Evolutionary conservation across 2,329 filamentous ascomycete species (phyloP), one percentile per base, ranked within the genome.

Genomic region (Cladorrhinum sp.): DNA sequence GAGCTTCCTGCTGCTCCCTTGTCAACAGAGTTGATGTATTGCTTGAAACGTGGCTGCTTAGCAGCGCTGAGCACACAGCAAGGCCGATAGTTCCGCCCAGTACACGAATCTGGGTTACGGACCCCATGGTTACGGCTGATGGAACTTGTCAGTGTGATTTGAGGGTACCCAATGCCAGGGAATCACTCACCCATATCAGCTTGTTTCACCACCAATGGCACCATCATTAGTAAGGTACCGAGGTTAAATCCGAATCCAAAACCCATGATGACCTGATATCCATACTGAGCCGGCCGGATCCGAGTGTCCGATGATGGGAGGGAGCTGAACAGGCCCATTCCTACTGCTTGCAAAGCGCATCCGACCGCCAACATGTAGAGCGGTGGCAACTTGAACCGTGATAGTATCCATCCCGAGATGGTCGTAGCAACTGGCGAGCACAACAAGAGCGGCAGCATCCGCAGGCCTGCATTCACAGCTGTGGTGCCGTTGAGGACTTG

Each of bases 61-160:
- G 20, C 0, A 66, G 7, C 2, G 71, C 67, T 24, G 70, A 72
- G 55, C 72, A 69, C 6, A 75, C 70, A 1, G 76, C 74, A 6
- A 77, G 66, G 6, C 70, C 73, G 49, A 78, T 69, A 1, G 73
- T 72, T 1, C 73, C 75, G 1, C 75, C 74, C 1, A 77, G 69
- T 23, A 74, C 73, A 36, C 76, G 72, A 33, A 75, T 69, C 59
- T 77, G 75, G 3, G 75, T 75, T 6, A 73, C 66, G 5, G 72
- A 69, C 12, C 75, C 74, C 67, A 76, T 71, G 0, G 68, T 69
- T 48, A 76, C 72, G 7, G 69, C 74, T 73, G 49, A 51, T 39
- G 20, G 48, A 8, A 16, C 16, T 33, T n/a, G 51, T 54, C 28
- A 54, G 10, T 3, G n/a, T n/a, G n/a, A n/a, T n/a, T n/a, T n/a